These are phyloP conservation scores for Penicillium crystallinum DNA, from an alignment of 495 filamentous ascomycete species.

Conservation along the genomic window DNA sequence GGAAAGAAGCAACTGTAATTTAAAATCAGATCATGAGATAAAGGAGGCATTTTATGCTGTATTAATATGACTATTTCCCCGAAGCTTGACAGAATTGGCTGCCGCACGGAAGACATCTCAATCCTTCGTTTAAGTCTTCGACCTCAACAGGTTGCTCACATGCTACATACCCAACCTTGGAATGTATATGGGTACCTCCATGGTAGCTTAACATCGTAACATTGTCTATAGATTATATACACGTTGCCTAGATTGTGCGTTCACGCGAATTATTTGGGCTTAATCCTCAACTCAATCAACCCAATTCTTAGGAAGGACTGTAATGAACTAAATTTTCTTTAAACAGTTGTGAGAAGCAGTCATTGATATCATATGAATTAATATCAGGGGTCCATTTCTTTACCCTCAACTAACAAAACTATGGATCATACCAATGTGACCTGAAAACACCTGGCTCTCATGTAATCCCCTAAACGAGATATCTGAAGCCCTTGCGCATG, in stretches of 20 bases:
- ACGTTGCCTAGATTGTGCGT: too few species aligned
- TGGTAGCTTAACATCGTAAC: too few species aligned
- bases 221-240: too few species aligned
- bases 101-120: not conserved
- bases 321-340: too few species aligned
- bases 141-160: not conserved
- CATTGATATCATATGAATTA: not conserved
- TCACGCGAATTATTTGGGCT: too few species aligned
- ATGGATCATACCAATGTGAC: not conserved
- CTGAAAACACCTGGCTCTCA: not conserved
- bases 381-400: not conserved
- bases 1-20: conserved; percentile 43
- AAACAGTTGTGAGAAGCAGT: not conserved
- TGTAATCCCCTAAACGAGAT: conserved; percentile 18
- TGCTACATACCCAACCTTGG: too few species aligned
- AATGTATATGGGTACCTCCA: too few species aligned
- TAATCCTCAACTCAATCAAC: too few species aligned
- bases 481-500: conserved; percentile 33
- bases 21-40: conserved; percentile 2
- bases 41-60: conserved; percentile 14
- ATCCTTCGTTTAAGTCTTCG: too few species aligned
- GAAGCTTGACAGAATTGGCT: not conserved
- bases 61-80: conserved; percentile 18
- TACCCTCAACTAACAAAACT: not conserved
- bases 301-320: too few species aligned